Percentiles rank a stretch among this genome's conserved stretches.
phyloP scores from a whole-genome alignment of 2,329 filamentous ascomycete species.

The Colletotrichum navitas region DNA sequence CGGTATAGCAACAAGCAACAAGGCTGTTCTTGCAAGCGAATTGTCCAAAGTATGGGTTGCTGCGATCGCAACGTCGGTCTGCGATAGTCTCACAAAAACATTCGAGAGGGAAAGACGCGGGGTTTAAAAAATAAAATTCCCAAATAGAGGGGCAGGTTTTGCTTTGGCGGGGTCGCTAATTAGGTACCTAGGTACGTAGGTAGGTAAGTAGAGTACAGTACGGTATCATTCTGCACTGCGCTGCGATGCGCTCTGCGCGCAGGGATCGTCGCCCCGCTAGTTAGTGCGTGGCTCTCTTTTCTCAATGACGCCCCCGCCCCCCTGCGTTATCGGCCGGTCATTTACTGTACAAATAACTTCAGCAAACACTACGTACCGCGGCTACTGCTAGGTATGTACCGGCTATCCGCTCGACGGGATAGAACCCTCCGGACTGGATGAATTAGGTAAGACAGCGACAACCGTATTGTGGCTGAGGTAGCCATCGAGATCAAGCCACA shows the following conservation, averaged over 20 bases:
- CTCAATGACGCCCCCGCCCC: not conserved
- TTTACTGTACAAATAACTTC: no score
- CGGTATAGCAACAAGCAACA: slow-evolving; percentile 30
- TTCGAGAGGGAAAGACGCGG: slow-evolving; percentile 38
- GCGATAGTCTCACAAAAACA: slow-evolving; percentile 42
- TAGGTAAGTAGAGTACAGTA: no score
- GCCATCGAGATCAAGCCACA: not conserved
- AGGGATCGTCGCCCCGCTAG: not conserved
- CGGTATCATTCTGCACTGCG: slow-evolving; percentile 4
- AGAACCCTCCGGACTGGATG: slow-evolving; percentile 33
- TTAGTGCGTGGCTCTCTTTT: slow-evolving; percentile 3
- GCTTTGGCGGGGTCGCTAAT: slow-evolving; percentile 35
- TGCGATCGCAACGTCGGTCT: slow-evolving; percentile 43
- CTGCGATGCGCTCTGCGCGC: slow-evolving; percentile 4
- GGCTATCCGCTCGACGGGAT: slow-evolving; percentile 8
- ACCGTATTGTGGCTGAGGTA: not conserved
- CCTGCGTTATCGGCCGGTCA: slow-evolving; percentile 33
- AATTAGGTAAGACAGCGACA: slow-evolving; percentile 25
- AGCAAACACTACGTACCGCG: slow-evolving; percentile 20
- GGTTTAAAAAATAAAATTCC: slow-evolving; percentile 40
- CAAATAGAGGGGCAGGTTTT: slow-evolving; percentile 43
- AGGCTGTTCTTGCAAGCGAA: slow-evolving; percentile 12
- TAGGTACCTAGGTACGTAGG: no score
- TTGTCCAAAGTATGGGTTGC: slow-evolving; percentile 39
- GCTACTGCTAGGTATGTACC: not conserved